A percentile compares a stretch with the other conserved stretches of the same genome.
Evolutionary conservation across 164 flowering plant species (phyloP).

Genomic region (Tinospora cordifolia): DNA sequence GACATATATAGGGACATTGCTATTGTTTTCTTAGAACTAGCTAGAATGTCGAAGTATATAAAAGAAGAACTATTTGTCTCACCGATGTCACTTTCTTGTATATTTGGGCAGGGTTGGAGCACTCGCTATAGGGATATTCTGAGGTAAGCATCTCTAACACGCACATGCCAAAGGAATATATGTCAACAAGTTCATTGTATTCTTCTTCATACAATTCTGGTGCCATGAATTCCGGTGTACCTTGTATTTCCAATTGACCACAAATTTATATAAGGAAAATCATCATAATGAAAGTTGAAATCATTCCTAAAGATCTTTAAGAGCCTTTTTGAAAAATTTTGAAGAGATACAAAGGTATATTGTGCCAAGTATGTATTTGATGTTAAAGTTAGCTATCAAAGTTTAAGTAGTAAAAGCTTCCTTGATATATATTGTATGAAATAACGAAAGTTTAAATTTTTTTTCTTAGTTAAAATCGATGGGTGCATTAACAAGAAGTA

Average conservation of each 20-base stretch:
- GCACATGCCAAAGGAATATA: conserved; percentile 96
- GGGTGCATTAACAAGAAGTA: not conserved
- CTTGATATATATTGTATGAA: too few relatives aligned
- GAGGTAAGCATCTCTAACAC: conserved; percentile 81
- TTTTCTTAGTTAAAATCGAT: too few relatives aligned
- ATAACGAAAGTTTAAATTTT: too few relatives aligned
- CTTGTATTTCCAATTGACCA: conserved; percentile 19
- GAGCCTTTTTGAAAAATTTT: too few relatives aligned
- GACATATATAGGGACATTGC: not conserved
- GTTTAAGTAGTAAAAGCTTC: too few relatives aligned
- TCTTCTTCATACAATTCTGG: conserved; percentile 89
- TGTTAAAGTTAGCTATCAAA: too few relatives aligned
- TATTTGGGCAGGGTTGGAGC: conserved; percentile 83
- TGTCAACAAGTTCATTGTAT: conserved; percentile 78
- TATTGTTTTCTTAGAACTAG: not conserved
- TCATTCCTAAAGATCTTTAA: too few relatives aligned
- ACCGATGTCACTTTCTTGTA: conserved; percentile 95
- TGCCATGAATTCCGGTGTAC: conserved; percentile 98
- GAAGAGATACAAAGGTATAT: too few relatives aligned
- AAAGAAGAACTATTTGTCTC: conserved; percentile 8
- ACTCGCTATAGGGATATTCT: conserved; percentile 82
- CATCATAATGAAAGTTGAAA: too few relatives aligned
- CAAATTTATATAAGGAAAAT: too few relatives aligned
- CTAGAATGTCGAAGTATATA: not conserved
- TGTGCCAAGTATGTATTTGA: too few relatives aligned